These are phyloP conservation scores for Pulveroboletus frians DNA, from an alignment of 768 basidiomycete species.

Conservation along the genomic window DNA sequence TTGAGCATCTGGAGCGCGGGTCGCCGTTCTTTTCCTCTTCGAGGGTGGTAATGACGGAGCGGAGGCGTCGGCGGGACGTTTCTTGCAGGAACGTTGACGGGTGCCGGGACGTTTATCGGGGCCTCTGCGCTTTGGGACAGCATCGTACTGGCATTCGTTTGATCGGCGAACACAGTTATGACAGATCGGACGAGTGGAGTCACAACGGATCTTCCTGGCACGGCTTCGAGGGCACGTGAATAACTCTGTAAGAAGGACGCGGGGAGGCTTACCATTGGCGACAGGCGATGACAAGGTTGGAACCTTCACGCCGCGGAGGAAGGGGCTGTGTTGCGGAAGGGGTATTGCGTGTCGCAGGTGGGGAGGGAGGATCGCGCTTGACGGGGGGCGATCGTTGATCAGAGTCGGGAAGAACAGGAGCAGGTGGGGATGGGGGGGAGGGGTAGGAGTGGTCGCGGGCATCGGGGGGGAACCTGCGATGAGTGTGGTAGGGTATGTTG, in stretches of 20 bases:
- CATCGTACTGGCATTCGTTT: constrained; percentile 76
- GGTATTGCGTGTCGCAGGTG: constrained; percentile 27
- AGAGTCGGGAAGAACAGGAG: constrained; percentile 18
- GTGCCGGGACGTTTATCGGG: constrained; percentile 85
- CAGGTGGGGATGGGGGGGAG: constrained; percentile 28
- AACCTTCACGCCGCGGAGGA: constrained; percentile 49
- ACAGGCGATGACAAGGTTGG: constrained; percentile 76
- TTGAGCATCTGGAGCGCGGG: constrained; percentile 31
- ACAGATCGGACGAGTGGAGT: constrained; percentile 75
- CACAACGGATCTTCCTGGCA: constrained; percentile 80
- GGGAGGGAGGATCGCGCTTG: constrained; percentile 43
- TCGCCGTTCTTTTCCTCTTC: constrained; percentile 47
- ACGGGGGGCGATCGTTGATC: constrained; percentile 32
- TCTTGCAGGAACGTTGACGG: constrained; percentile 80
- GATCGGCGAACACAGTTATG: constrained; percentile 76
- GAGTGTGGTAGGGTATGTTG: constrained; percentile 18
- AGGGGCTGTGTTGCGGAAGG: constrained; percentile 21
- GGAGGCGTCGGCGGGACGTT: constrained; percentile 56
- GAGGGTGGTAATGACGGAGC: constrained; percentile 44
- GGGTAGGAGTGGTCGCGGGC: constrained; percentile 36
- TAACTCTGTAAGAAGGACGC: constrained; percentile 21
- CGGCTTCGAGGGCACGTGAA: constrained; percentile 52
- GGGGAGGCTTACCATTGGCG: constrained; percentile 64
- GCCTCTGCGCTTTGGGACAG: constrained; percentile 74
- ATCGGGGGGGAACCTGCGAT: constrained; percentile 33